These are phyloP conservation scores for Cercospora brassicicola DNA, from an alignment of 2,329 filamentous ascomycete genomes.

Conservation along the genomic window DNA sequence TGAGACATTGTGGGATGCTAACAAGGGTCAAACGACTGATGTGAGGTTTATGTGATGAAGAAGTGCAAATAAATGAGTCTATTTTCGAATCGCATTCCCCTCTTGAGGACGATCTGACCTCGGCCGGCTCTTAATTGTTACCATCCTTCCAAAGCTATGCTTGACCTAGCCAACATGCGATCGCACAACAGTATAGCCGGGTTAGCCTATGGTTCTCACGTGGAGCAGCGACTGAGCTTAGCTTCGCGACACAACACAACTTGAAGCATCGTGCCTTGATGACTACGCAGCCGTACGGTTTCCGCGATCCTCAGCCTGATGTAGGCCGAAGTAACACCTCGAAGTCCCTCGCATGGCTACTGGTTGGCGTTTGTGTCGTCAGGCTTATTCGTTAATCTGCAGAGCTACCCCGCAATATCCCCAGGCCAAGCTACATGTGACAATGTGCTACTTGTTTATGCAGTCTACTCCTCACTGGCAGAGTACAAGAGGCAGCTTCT, in stretches of 20 bases:
- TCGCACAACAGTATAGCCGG: background rate
- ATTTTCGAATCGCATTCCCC: background rate
- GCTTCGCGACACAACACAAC: background rate
- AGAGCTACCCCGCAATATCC: constrained; percentile 21
- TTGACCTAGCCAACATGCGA: background rate
- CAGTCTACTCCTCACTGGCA: constrained; percentile 11
- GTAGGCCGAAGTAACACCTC: constrained; percentile 14
- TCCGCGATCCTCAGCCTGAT: background rate
- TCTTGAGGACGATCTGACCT: constrained; percentile 2
- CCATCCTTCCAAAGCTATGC: background rate
- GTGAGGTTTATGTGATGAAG: background rate
- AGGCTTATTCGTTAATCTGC: constrained; percentile 9
- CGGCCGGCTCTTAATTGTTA: constrained; percentile 5
- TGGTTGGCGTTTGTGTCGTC: background rate
- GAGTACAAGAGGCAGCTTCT: constrained; percentile 2
- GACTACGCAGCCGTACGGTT: constrained; percentile 1
- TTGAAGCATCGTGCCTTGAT: background rate
- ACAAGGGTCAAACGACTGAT: background rate
- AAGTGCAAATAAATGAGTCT: background rate
- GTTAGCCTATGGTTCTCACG: background rate
- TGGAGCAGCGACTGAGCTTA: background rate
- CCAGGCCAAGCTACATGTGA: constrained; percentile 10
- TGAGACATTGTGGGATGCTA: constrained; percentile 16
- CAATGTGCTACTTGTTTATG: constrained; percentile 16
- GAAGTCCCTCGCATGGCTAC: background rate